Evolutionary conservation across 441 rosid genomes (phyloP), one percentile per base, ranked within the genome.

Genomic region (Eruca vesicaria): DNA sequence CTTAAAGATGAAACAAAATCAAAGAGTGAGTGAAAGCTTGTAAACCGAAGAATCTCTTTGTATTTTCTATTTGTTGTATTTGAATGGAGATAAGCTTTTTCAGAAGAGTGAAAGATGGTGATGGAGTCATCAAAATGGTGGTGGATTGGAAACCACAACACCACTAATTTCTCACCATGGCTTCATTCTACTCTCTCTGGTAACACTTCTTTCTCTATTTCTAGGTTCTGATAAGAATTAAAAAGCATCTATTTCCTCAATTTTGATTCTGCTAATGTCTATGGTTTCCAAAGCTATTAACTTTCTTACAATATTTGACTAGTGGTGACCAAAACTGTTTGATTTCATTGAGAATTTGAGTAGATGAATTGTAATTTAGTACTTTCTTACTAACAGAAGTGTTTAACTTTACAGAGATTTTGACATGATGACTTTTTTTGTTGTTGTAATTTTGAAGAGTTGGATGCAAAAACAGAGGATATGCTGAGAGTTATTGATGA

Each of bases 401-500:
- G n/a, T n/a, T n/a, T n/a, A n/a, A n/a, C n/a, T n/a, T n/a, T n/a
- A n/a, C n/a, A n/a, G n/a, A n/a, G n/a, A n/a, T n/a, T n/a, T n/a
- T n/a, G n/a, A n/a, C n/a, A n/a, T n/a, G n/a, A n/a, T n/a, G n/a
- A n/a, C n/a, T n/a, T n/a, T n/a, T n/a, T n/a, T n/a, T n/a, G n/a
- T n/a, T 23, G 26, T 23, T 23, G 50, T 8, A 10, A 64, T 64
- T 76, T 64, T 76, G 33, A 33, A 76, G 92, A 85, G 58, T 35
- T 88, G 77, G 91, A 86, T 45, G 73, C 52, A 8, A 87, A 79
- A 79, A 78, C 72, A 0, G 69, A 74, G 60, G 64, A 15, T 2
- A 84, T 86, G 73, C 76, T 88, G 2, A 71, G 76, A 48, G 77
- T 85, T 29, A 76, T 80, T 26, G 79, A 86, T 71, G 85, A 84